phyloP scores from a whole-genome alignment of 257 asterid genomes.

The Solanum chiquidenum region DNA sequence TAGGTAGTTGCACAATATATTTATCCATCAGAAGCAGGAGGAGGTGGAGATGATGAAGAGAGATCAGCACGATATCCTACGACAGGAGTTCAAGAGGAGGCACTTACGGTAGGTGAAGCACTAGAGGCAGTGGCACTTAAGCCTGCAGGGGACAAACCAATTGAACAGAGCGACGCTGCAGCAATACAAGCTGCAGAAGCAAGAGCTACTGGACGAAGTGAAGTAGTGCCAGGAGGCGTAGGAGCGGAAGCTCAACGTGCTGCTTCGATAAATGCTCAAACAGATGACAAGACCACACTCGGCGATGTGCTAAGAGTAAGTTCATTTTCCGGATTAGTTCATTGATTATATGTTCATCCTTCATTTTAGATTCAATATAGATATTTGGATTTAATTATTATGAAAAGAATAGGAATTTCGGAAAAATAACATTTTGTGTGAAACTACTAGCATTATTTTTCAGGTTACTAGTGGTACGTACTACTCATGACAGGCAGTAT shows the following conservation, averaged over 20 bases:
- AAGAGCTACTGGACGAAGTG: slow-evolving; percentile 45
- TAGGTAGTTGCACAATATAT: slow-evolving; percentile 41
- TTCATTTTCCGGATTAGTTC: background rate
- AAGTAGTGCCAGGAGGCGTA: slow-evolving; percentile 34
- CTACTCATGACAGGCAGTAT: background rate
- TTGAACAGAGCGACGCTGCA: slow-evolving; percentile 45
- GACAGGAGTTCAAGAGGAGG: background rate
- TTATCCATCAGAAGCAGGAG: background rate
- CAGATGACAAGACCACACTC: slow-evolving; percentile 31
- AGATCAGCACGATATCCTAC: background rate
- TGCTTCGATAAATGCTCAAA: slow-evolving; percentile 14
- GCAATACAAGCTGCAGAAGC: slow-evolving; percentile 61
- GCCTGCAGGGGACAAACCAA: slow-evolving; percentile 34
- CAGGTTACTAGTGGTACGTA: background rate
- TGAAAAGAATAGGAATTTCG: too few relatives aligned
- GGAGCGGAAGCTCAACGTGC: slow-evolving; percentile 47
- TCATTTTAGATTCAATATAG: too few relatives aligned
- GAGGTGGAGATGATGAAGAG: background rate
- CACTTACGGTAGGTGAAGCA: slow-evolving; percentile 58
- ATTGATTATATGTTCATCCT: too few relatives aligned
- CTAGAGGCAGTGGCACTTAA: slow-evolving; percentile 44
- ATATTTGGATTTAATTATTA: too few relatives aligned
- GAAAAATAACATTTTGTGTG: too few relatives aligned
- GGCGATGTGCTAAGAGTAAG: slow-evolving; percentile 32
- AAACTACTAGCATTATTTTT: too few relatives aligned